Conservation (phyloP, 345 rosid species). For the Gossypioides kirkii region DNA sequence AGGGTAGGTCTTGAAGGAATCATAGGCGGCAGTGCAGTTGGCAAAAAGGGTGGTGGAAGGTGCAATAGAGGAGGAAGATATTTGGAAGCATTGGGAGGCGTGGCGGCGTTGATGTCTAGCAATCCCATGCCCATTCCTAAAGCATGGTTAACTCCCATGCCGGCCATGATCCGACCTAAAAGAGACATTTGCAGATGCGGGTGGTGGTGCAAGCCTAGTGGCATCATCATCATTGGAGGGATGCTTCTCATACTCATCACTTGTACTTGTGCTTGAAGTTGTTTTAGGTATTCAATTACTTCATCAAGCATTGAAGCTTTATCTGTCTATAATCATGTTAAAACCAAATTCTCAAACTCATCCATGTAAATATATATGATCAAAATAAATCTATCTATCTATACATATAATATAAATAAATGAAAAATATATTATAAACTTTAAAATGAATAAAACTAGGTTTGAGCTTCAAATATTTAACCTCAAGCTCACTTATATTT, state of each 20-base stretch:
- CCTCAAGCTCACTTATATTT: too few relatives aligned
- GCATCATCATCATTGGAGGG: slow-evolving; percentile 60
- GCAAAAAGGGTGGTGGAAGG: slow-evolving; percentile 25
- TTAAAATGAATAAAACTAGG: too few relatives aligned
- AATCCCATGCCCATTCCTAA: slow-evolving; percentile 68
- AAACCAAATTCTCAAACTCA: background rate
- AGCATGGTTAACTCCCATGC: slow-evolving; percentile 28
- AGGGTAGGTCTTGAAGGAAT: slow-evolving; percentile 2
- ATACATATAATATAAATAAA: too few relatives aligned
- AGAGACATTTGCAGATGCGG: slow-evolving; percentile 68
- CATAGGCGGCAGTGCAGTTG: slow-evolving; percentile 10
- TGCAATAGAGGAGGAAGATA: slow-evolving; percentile 6
- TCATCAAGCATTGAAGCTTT: slow-evolving; percentile 96
- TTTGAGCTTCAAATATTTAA: too few relatives aligned
- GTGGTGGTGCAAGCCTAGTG: slow-evolving; percentile 60
- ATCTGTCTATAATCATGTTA: slow-evolving; percentile 55
- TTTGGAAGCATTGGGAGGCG: slow-evolving; percentile 20
- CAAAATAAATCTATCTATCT: too few relatives aligned
- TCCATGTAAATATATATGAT: background rate
- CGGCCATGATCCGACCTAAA: slow-evolving; percentile 52
- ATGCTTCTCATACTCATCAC: slow-evolving; percentile 67
- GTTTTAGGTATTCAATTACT: slow-evolving; percentile 89
- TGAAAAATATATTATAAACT: too few relatives aligned
- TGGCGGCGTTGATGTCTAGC: slow-evolving; percentile 27
- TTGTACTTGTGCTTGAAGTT: slow-evolving; percentile 76